Conservation (phyloP, 2,329 filamentous ascomycete genomes). For the Ambrosiella cleistominuta region DNA sequence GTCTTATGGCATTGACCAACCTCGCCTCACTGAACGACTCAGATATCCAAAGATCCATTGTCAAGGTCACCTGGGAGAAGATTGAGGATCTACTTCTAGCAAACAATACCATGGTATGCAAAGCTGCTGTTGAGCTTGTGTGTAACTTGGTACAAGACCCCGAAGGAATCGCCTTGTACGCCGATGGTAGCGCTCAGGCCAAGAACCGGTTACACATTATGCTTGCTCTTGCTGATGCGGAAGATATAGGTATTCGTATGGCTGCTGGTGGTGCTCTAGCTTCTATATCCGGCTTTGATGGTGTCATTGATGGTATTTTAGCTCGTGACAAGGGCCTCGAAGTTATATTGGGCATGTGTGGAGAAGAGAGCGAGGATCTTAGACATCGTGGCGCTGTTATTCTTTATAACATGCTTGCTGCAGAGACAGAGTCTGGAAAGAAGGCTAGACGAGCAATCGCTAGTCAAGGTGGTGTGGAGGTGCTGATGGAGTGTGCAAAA, state of each 20-base stretch:
- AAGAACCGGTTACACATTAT: conserved; percentile 64
- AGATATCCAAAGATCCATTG: conserved; percentile 47
- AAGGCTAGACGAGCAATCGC: conserved; percentile 42
- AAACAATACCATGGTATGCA: conserved; percentile 56
- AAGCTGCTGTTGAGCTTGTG: conserved; percentile 72
- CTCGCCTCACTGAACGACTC: conserved; percentile 64
- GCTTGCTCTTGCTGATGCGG: conserved; percentile 71
- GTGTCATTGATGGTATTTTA: conserved; percentile 53
- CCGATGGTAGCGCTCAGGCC: conserved; percentile 47
- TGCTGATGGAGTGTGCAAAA: conserved; percentile 52
- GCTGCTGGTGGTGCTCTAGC: conserved; percentile 82
- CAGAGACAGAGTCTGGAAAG: conserved; percentile 47
- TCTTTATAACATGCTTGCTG: conserved; percentile 52
- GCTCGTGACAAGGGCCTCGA: conserved; percentile 53
- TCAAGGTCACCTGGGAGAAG: conserved; percentile 54
- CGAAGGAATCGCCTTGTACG: conserved; percentile 50
- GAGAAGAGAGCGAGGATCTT: conserved; percentile 52
- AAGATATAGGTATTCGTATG: conserved; percentile 60
- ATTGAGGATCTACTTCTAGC: conserved; percentile 74
- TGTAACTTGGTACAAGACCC: conserved; percentile 71
- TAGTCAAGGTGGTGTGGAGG: conserved; percentile 44
- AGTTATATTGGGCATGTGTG: conserved; percentile 65
- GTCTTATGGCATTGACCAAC: conserved; percentile 83
- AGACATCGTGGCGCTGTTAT: conserved; percentile 59
- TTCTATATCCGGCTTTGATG: conserved; percentile 62